phyloP scores from a whole-genome alignment of 139 green algal species.

The Medakamo hakoo region DNA sequence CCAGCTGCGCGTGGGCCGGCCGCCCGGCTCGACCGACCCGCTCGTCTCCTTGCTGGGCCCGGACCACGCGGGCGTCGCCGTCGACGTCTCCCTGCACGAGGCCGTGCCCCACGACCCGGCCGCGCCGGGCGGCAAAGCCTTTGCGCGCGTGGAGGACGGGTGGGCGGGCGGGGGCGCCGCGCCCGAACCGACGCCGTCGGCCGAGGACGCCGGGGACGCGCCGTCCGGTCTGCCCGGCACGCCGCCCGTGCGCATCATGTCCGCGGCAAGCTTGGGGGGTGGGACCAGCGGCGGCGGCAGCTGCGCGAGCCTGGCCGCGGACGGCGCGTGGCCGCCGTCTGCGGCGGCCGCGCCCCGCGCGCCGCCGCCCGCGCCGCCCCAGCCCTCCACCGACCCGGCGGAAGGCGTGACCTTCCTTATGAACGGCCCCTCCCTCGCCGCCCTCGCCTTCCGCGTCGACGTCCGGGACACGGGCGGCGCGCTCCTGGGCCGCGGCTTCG shows the following conservation, averaged over 20 bases:
- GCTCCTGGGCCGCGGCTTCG: constrained; percentile 20
- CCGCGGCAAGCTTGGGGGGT: too few species aligned
- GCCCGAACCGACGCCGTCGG: constrained; percentile 2
- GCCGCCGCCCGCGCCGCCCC: too few species aligned
- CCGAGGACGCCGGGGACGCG: neutral
- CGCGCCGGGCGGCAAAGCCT: constrained; percentile 24
- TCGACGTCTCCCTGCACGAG: constrained; percentile 22
- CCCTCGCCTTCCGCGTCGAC: constrained; percentile 21
- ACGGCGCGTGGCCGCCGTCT: neutral
- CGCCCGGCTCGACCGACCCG: constrained; percentile 15
- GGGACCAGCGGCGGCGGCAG: too few species aligned
- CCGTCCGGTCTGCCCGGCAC: neutral
- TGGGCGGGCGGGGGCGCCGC: neutral
- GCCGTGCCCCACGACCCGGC: constrained; percentile 14
- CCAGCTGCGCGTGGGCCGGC: constrained; percentile 29
- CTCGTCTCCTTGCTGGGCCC: constrained; percentile 14
- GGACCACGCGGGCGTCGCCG: neutral
- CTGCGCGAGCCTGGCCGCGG: too few species aligned
- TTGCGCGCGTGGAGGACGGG: constrained; percentile 6
- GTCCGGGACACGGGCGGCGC: constrained; percentile 6
- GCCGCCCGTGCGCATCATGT: neutral
- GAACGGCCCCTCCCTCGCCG: constrained; percentile 23
- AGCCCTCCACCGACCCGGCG: neutral
- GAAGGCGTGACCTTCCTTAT: constrained; percentile 20
- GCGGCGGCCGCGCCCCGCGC: too few species aligned